Percentiles rank a stretch among this genome's conserved stretches.
Evolutionary conservation across 1,284 basidiomycete genomes (phyloP).

Genomic region (Austroboletus niveus): DNA sequence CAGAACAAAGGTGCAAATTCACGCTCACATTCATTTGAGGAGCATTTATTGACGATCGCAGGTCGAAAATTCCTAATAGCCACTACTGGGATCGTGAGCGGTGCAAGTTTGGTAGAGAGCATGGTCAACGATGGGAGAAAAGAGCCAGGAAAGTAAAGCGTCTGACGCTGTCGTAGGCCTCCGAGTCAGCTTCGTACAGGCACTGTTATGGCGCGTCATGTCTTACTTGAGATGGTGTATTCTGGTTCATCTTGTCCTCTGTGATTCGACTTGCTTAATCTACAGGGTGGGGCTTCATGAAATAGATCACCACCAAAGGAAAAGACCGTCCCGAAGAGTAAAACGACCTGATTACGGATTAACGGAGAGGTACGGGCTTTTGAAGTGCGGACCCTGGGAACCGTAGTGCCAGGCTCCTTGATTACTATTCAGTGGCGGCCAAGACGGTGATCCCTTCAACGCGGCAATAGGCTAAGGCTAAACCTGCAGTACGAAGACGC

Average conservation of each 20-base stretch:
- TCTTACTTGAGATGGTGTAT: slow-evolving; percentile 16
- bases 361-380: no score
- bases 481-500: no score
- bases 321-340: not conserved
- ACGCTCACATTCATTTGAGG: slow-evolving; percentile 5
- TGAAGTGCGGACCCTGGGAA: no score
- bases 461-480: slow-evolving; percentile 2
- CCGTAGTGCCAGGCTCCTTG: no score
- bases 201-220: slow-evolving; percentile 5
- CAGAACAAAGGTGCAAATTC: slow-evolving; percentile 68
- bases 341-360: no score
- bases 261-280: slow-evolving; percentile 6
- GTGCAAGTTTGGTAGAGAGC: slow-evolving; percentile 67
- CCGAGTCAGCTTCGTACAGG: slow-evolving; percentile 1
- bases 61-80: slow-evolving; percentile 84
- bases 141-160: slow-evolving; percentile 18
- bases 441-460: not conserved
- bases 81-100: slow-evolving; percentile 86
- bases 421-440: not conserved
- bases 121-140: slow-evolving; percentile 48
- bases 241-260: slow-evolving; percentile 11
- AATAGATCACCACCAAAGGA: not conserved
- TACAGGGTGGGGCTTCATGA: slow-evolving; percentile 7
- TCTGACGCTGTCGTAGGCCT: slow-evolving; percentile 11
- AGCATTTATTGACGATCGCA: slow-evolving; percentile 31